Evolutionary conservation across 331 rosid species (phyloP).

Genomic region (Rhamnella rubrinervis): DNA sequence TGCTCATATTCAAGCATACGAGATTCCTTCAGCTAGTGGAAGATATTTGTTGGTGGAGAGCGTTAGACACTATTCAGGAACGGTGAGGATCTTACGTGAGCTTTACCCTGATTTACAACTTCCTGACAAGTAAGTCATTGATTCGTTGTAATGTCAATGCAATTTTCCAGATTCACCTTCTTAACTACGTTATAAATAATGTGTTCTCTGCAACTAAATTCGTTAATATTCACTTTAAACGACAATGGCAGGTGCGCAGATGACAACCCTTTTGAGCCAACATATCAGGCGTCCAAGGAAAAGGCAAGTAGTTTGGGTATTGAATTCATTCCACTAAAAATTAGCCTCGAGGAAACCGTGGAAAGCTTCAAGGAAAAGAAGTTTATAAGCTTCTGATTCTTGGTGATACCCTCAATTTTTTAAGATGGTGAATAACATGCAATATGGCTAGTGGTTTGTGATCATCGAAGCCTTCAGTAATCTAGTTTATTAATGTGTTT

Average conservation of each 20-base stretch:
- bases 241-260: constrained; percentile 38
- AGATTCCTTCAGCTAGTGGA: constrained; percentile 68
- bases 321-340: constrained; percentile 44
- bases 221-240: not conserved
- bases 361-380: constrained; percentile 55
- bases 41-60: constrained; percentile 56
- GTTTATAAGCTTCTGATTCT: constrained; percentile 29
- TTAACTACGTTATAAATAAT: no score
- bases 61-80: constrained; percentile 48
- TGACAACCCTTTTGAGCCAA: constrained; percentile 34
- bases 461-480: no score
- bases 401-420: no score
- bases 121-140: constrained; percentile 52
- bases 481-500: no score
- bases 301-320: constrained; percentile 46
- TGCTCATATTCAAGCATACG: constrained; percentile 72
- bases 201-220: not conserved
- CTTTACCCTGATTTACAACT: constrained; percentile 53
- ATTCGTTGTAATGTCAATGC: not conserved
- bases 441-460: no score
- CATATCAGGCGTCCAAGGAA: constrained; percentile 40
- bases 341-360: constrained; percentile 50
- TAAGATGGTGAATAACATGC: no score
- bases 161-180: not conserved
- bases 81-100: constrained; percentile 43